phyloP scores from a whole-genome alignment of 2,329 filamentous ascomycete species.

The Hypoxylon sp. region DNA sequence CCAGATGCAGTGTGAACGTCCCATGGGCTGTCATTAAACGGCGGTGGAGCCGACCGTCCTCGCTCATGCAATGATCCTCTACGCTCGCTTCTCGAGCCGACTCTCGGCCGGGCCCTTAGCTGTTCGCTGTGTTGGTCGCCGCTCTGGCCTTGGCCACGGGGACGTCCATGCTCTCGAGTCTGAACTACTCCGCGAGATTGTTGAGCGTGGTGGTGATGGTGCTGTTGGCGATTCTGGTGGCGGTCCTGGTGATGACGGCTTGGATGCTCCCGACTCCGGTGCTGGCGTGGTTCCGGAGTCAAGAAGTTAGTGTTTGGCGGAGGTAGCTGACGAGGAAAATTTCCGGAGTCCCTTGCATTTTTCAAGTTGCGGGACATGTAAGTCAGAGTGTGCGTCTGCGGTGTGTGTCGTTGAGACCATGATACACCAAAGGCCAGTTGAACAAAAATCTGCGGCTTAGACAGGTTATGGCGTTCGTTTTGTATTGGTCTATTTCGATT shows the following conservation, averaged over 20 bases:
- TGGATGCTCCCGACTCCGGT: conserved; percentile 45
- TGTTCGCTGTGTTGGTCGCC: conserved; percentile 31
- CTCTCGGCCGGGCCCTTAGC: conserved; percentile 31
- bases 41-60: conserved; percentile 63
- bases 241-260: conserved; percentile 40
- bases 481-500: conserved; percentile 44
- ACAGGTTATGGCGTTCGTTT: conserved; percentile 46
- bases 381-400: conserved; percentile 60
- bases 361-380: conserved; percentile 62
- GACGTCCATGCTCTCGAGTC: conserved; percentile 39
- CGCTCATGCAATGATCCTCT: conserved; percentile 56
- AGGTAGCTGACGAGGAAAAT: conserved; percentile 61
- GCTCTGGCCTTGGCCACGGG: conserved; percentile 38
- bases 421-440: conserved; percentile 66
- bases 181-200: conserved; percentile 34
- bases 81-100: conserved; percentile 41
- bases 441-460: conserved; percentile 61
- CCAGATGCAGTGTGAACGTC: conserved; percentile 53
- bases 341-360: conserved; percentile 54
- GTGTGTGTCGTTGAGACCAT: conserved; percentile 59
- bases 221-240: conserved; percentile 35
- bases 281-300: conserved; percentile 48
- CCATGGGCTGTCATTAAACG: conserved; percentile 62
- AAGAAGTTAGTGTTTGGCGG: conserved; percentile 62
- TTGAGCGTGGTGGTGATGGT: conserved; percentile 29